These are phyloP conservation scores for Bacidia rubella DNA, from an alignment of 495 filamentous ascomycete genomes.

Conservation along the genomic window DNA sequence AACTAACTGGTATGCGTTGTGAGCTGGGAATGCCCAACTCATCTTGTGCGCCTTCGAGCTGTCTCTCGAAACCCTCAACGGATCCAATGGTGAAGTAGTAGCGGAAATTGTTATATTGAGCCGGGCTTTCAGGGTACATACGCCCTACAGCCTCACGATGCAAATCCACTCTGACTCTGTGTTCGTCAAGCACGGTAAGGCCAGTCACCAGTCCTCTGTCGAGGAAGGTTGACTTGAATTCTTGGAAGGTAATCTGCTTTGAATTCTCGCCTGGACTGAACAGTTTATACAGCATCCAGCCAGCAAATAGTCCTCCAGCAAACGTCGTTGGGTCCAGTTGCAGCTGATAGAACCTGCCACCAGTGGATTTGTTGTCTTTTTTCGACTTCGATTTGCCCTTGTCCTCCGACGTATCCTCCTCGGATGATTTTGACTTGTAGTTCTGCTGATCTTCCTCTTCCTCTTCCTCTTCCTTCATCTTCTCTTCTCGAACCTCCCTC, in stretches of 20 bases:
- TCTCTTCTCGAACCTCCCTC: conserved; percentile 23
- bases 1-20: conserved; percentile 84
- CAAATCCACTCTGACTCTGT: conserved; percentile 67
- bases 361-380: conserved; percentile 23
- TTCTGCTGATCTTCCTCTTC: conserved; percentile 20
- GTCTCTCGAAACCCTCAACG: conserved; percentile 79
- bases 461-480: conserved; percentile 19
- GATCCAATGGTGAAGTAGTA: conserved; percentile 96
- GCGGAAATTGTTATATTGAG: conserved; percentile 52
- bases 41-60: conserved; percentile 71
- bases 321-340: conserved; percentile 44
- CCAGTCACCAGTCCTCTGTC: conserved; percentile 94
- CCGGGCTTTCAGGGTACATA: conserved; percentile 72
- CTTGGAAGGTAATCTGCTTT: conserved; percentile 93
- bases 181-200: conserved; percentile 63
- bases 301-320: conserved; percentile 40
- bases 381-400: conserved; percentile 17
- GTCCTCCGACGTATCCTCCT: conserved; percentile 5
- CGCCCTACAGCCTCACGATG: conserved; percentile 63
- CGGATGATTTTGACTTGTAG: conserved; percentile 12
- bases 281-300: conserved; percentile 48
- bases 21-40: conserved; percentile 70
- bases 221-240: conserved; percentile 80
- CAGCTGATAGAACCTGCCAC: conserved; percentile 25
- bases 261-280: conserved; percentile 51